Evolutionary conservation across 2,329 filamentous ascomycete genomes (phyloP), one percentile per base, ranked within the genome.

Genomic region (Fusarium dimerum): DNA sequence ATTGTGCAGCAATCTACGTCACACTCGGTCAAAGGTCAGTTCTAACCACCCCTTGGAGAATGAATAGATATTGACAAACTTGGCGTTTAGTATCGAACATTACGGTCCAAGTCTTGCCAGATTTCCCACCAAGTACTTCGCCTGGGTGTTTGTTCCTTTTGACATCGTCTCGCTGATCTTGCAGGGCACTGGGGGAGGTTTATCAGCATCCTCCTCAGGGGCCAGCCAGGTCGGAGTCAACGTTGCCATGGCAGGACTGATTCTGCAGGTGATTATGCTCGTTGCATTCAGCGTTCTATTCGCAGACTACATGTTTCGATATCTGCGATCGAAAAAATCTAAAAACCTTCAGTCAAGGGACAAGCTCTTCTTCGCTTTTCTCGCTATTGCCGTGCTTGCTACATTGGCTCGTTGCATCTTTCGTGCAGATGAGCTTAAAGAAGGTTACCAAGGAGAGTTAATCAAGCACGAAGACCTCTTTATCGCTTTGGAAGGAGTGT

Each of bases 351-450:
- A 16, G 2, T 16, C 30, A 0, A 48, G 49, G 8, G 45, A 58
- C 9, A 54, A 43, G 20, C 20, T 58, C 0, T 62, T 62, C 16
- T 60, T 81, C n/a, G 42, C 63, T 11, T 78, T 76, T 17, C 68
- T 83, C 13, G 62, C 68, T 0, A 61, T 82, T 2, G 75, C 80
- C 0, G 83, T 81, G 6, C 43, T 84, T 2, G 73, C 74, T 43
- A 80, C 85, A 51, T 74, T 84, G 45, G 76, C 79, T 12, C 72
- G 83, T n/a, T 82, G 76, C 43, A 73, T 80, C 34, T 86, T 81
- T 59, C 76, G 83, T 18, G 76, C 83, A 13, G 77, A 78, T 0
- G 83, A 86, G 67, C 63, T 86, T 46, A 77, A 76, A 45, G 73
- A 80, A 30, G 82, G 82, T 2, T 86, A 80, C 70, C 63, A 57